Base-by-base conservation (phyloP, 306 rosid genomes). In the Casuarina cunninghamiana region DNA sequence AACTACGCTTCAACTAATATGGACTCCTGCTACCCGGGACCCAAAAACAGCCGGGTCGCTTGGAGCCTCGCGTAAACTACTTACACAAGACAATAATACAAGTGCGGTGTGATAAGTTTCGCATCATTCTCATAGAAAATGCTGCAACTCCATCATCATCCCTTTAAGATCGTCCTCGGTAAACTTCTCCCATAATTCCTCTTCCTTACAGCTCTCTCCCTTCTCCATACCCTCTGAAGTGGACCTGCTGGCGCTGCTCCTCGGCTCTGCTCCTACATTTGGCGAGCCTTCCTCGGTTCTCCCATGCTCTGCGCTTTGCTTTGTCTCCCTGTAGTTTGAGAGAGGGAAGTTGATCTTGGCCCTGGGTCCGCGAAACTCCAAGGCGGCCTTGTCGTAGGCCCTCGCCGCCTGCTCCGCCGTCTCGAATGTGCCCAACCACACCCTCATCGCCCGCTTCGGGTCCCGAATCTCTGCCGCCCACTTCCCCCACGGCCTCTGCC, bases 391-490 rank as follows among this genome's bases (percentile, higher is more conserved):
- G 71, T 90, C 94, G 73, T 90, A 88, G 6, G 91, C 94, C 68
- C 87, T 82, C 3, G 91, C 93, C 5, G 90, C 94, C 43, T 79
- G n/a, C 85, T 88, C 88, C 38, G 66, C 89, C 42, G 89, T 86
- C 61, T 79, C 75, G 66, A 90, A 90, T 0, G 94, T 88, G 37
- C 92, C 87, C 0, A 88, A 83, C 96, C 93, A 90, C 21, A 88
- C 88, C 12, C 90, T 79, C 0, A 68, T 45, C 0, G 88, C 86
- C 3, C 77, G 53, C 11, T 48, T 32, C 0, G 93, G 95, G 72
- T 88, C 91, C 26, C 89, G 58, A 32, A 86, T 90, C 84, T 88
- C 95, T 0, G 89, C 89, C 8, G 88, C 92, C 92, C 92, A 90
- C 51, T 88, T 90, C 16, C 95, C 92, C 90, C 90, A 83, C 1